Evolutionary conservation across 1,139 yeast species (phyloP), one percentile per base, ranked within the genome.

Genomic region (Wickerhamiella infanticola): DNA sequence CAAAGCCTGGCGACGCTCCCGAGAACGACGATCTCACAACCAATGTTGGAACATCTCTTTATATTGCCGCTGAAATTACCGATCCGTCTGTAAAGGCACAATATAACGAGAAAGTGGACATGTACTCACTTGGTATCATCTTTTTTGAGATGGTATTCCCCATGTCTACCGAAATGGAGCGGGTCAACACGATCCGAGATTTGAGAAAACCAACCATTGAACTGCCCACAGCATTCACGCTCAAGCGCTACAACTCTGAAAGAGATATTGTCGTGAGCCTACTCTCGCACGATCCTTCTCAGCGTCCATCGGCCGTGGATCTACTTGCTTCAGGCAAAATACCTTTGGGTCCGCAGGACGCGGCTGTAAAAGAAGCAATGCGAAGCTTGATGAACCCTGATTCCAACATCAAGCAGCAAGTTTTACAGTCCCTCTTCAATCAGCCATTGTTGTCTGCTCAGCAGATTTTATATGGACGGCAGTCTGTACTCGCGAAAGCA

Each of bases 361-460:
- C 82, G 57, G 75, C 85, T 8, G 81, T 90, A 49, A 81, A 83
- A 56, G 95, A 86, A 57, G 95, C 95, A 0, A 66, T 93, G 50
- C 77, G 79, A 51, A 82, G 90, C 33, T 65, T 90, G 50, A 82
- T 93, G 0, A 90, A 85, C 58, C 93, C 95, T 0, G 79, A 93
- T 0, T 84, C 95, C 0, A 90, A 95, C 0, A 85, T 95, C 94
- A 90, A 88, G 54, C 84, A 79, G 52, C 94, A 85, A 61, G 95
- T 90, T 0, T 73, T 95, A 57, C 83, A 80, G 50, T 81, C 93
- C 0, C 64, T 90, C 39, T 90, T 90, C 59, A 71, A 81, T 27
- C 93, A 84, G 53, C 86, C 95, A 0, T 79, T 84, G 53, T 79
- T 79, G 61, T 68, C 81, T 49, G 94, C 95, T 0, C 77, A 79